A percentile compares a stretch with the other conserved stretches of the same genome.
phyloP scores from a whole-genome alignment of 2,329 filamentous ascomycete genomes.

The Pyrenochaeta sp. region DNA sequence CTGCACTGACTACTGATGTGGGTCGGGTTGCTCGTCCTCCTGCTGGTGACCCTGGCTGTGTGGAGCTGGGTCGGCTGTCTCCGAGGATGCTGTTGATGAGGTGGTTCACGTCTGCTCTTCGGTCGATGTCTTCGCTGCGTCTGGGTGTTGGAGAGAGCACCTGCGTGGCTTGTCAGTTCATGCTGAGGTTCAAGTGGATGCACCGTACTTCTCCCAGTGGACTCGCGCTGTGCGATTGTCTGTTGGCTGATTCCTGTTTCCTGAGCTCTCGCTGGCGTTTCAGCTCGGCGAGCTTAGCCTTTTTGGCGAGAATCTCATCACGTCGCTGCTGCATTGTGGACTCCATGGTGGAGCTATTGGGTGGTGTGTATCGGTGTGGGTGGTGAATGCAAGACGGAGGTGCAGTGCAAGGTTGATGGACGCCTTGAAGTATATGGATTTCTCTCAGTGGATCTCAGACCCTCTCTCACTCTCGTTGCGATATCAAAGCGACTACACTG shows the following conservation, averaged over 20 bases:
- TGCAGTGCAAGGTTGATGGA: too few relatives aligned
- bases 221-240: constrained; percentile 68
- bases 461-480: too few relatives aligned
- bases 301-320: constrained; percentile 96
- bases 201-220: constrained; percentile 71
- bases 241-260: constrained; percentile 73
- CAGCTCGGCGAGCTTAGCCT: constrained; percentile 94
- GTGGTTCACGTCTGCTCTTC: constrained; percentile 72
- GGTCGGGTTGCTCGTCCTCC: constrained; percentile 71
- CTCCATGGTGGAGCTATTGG: constrained; percentile 33
- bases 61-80: constrained; percentile 75
- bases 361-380: too few relatives aligned
- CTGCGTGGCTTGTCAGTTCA: constrained; percentile 51
- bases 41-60: constrained; percentile 61
- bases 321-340: constrained; percentile 78
- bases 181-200: neutral
- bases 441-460: too few relatives aligned
- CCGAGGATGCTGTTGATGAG: constrained; percentile 85
- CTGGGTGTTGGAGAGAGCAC: constrained; percentile 74
- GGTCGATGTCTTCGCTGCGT: constrained; percentile 70
- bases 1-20: constrained; percentile 83
- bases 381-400: too few relatives aligned
- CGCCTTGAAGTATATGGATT: too few relatives aligned
- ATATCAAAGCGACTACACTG: too few relatives aligned
- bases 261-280: constrained; percentile 89